phyloP scores from a whole-genome alignment of 78 protist species.

The Guillardia theta region DNA sequence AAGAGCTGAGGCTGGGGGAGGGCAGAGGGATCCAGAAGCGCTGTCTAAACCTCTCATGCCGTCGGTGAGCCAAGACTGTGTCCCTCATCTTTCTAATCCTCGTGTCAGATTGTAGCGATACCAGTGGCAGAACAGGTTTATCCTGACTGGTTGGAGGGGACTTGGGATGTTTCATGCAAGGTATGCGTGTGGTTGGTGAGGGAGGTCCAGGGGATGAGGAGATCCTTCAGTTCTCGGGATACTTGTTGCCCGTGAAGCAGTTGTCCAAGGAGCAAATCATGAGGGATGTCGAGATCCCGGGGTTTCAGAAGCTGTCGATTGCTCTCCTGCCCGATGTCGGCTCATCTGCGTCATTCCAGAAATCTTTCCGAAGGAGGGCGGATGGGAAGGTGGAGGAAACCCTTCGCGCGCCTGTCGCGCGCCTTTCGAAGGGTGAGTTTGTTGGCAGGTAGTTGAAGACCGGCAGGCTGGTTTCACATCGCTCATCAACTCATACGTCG shows the following conservation, averaged over 20 bases:
- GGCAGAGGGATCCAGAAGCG: no score
- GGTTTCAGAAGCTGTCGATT: not conserved
- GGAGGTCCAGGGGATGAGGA: no score
- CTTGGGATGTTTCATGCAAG: not conserved
- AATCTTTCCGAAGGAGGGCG: not conserved
- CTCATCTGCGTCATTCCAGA: not conserved
- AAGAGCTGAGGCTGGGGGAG: no score
- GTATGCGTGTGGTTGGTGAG: no score
- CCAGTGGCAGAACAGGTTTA: not conserved
- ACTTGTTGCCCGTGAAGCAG: not conserved
- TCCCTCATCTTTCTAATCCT: no score
- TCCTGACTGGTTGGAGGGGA: not conserved
- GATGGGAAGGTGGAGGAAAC: not conserved
- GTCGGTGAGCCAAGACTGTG: no score
- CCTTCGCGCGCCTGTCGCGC: no score
- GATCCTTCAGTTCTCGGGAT: not conserved
- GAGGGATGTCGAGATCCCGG: not conserved
- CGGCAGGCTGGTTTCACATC: no score
- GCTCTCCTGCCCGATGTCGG: not conserved
- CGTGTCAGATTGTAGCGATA: not conserved
- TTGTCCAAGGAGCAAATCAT: not conserved
- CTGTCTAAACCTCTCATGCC: no score
- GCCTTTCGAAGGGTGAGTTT: no score
- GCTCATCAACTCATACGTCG: no score
- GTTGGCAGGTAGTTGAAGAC: no score